Evolutionary conservation across 345 rosid species (phyloP), one percentile per base, ranked within the genome.

Genomic region (Pugionium cornutum): DNA sequence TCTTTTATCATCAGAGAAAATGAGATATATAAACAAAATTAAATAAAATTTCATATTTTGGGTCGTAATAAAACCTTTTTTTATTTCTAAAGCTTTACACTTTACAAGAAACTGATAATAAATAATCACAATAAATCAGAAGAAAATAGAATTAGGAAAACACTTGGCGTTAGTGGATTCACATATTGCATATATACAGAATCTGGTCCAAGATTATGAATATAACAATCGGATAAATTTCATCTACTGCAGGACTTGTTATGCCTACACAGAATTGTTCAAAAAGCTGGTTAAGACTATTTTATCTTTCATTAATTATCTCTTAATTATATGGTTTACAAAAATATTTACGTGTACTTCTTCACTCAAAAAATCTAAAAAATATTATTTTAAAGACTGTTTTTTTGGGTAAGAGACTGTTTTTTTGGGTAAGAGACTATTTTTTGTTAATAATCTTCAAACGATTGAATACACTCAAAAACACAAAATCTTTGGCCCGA

Each of bases 161-260:
- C 7, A 58, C 18, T 40, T 58, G 45, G 53, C 47, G 7, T 27
- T 27, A 53, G 60, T 29, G 60, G 48, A 34, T 53, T 44, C 54
- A 36, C 61, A 61, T 28, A 53, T 18, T 42, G 31, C 37, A 42
- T 40, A 35, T 4, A 10, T 44, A 6, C 26, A 40, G 5, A 50
- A 50, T 51, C 53, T 58, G 6, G 28, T 41, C 3, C 7, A 33
- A 2, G 28, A 4, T 39, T 39, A 8, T 50, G 7, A 48, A 67
- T 48, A 67, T 39, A 9, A 46, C 46, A 58, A 48, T 30, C 27
- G 1, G 18, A 18, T 18, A 18, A 18, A 18, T 18, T 18, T 18
- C 18, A 18, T 18, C 18, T 18, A 18, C 18, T 18, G 18, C 18
- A 18, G 18, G 18, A 18, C 18, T 18, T 18, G 18, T 18, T 18